phyloP scores from a whole-genome alignment of 495 filamentous ascomycete species.

The Daldinia vernicosa region DNA sequence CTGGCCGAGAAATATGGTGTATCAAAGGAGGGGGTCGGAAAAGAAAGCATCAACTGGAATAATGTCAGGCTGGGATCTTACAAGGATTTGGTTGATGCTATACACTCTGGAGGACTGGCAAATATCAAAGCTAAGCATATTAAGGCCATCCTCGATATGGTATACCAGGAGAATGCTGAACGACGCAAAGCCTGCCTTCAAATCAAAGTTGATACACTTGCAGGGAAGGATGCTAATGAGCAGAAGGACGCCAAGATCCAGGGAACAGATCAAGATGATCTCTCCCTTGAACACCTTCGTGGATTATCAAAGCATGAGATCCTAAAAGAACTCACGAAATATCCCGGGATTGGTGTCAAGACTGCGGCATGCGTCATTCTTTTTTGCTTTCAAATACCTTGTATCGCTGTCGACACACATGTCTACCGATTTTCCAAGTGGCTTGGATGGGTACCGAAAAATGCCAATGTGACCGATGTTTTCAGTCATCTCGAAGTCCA shows the following conservation, averaged over 20 bases:
- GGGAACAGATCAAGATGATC: conserved; percentile 40
- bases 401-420: conserved; percentile 88
- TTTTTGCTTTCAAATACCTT: conserved; percentile 79
- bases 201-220: background rate
- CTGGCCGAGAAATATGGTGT: conserved; percentile 74
- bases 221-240: conserved; percentile 36
- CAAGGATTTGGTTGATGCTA: conserved; percentile 73
- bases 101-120: conserved; percentile 76
- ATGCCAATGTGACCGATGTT: conserved; percentile 71
- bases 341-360: conserved; percentile 89
- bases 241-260: conserved; percentile 49
- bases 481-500: conserved; percentile 83
- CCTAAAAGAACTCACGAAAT: conserved; percentile 76
- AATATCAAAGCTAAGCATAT: conserved; percentile 78
- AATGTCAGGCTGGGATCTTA: conserved; percentile 71
- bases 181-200: conserved; percentile 42
- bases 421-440: conserved; percentile 83
- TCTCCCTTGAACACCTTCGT: conserved; percentile 81
- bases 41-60: conserved; percentile 89
- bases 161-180: conserved; percentile 71
- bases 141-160: conserved; percentile 82
- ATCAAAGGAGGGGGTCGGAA: conserved; percentile 49
- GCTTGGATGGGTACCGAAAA: conserved; percentile 80
- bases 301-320: conserved; percentile 71
- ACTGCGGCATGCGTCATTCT: conserved; percentile 86